Conservation (phyloP, 2,329 filamentous ascomycete species). For the Neoascochyta sp. region DNA sequence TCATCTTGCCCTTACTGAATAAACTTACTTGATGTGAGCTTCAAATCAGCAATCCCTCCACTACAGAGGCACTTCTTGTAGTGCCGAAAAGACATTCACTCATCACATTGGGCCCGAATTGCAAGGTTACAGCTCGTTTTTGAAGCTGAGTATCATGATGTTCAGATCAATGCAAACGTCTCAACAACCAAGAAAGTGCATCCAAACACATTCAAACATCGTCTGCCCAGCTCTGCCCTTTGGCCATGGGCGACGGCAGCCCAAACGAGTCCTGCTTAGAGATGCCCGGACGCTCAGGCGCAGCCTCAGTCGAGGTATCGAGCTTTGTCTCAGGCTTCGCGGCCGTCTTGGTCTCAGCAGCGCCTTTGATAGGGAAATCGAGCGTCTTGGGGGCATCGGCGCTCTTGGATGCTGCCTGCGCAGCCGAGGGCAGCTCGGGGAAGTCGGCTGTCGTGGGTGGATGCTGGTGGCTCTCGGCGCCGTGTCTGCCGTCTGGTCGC, state of each 20-base stretch:
- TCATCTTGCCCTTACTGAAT: no score
- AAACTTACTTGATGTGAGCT: no score
- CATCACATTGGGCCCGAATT: no score
- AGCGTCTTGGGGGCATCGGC: conserved; percentile 21
- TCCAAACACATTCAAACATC: no score
- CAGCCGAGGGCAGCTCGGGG: conserved; percentile 40
- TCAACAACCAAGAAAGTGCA: no score
- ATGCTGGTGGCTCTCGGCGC: conserved; percentile 15
- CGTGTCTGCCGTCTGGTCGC: conserved; percentile 10
- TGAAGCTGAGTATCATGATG: no score
- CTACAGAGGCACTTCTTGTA: no score
- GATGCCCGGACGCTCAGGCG: conserved; percentile 19
- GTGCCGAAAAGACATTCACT: no score
- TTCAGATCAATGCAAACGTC: no score
- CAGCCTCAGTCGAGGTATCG: conserved; percentile 4
- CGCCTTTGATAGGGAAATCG: conserved; percentile 30
- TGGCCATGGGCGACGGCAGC: conserved; percentile 24
- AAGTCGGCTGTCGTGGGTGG: conserved; percentile 45
- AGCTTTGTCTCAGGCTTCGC: conserved; percentile 13
- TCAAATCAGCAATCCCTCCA: no score
- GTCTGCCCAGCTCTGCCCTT: conserved; percentile 45
- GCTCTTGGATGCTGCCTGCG: conserved; percentile 5
- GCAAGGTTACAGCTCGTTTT: no score
- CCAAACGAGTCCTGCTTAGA: conserved; percentile 35
- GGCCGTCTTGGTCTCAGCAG: conserved; percentile 10